Conservation (phyloP, 2,329 filamentous ascomycete genomes). For the Penicillium sp. region DNA sequence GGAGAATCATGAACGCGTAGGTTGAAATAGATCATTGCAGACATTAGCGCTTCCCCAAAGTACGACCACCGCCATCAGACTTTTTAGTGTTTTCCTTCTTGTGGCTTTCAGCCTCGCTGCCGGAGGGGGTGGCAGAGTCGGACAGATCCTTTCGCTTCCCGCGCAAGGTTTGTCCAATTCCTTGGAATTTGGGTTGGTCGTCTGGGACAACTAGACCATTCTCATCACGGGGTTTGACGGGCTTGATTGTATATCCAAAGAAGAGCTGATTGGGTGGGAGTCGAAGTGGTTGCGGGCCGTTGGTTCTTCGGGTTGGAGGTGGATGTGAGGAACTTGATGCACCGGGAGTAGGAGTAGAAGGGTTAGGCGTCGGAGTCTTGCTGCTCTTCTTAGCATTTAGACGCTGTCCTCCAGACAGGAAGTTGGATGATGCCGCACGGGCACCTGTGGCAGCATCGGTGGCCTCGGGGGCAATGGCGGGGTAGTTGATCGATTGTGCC, state of each 20-base stretch:
- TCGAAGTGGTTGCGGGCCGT: slow-evolving; percentile 82
- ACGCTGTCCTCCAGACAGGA: slow-evolving; percentile 74
- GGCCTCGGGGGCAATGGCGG: slow-evolving; percentile 77
- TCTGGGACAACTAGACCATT: slow-evolving; percentile 59
- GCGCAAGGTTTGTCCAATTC: slow-evolving; percentile 76
- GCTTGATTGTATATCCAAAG: slow-evolving; percentile 92
- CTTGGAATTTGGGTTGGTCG: slow-evolving; percentile 74
- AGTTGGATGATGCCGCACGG: slow-evolving; percentile 69
- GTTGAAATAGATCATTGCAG: background rate
- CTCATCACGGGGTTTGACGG: slow-evolving; percentile 74
- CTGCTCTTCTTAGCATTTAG: slow-evolving; percentile 78
- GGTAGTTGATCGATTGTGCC: slow-evolving; percentile 98
- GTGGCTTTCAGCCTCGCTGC: slow-evolving; percentile 33
- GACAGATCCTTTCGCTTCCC: slow-evolving; percentile 65
- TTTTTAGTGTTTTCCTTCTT: slow-evolving; percentile 17
- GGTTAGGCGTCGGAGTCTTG: slow-evolving; percentile 70
- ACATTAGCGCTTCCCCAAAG: slow-evolving; percentile 21
- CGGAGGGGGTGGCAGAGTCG: slow-evolving; percentile 37
- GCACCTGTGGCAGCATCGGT: slow-evolving; percentile 62
- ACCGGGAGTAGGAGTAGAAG: slow-evolving; percentile 68
- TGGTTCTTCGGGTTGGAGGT: slow-evolving; percentile 52
- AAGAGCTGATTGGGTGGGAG: slow-evolving; percentile 88
- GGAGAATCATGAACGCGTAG: slow-evolving; percentile 9
- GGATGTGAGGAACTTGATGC: slow-evolving; percentile 49
- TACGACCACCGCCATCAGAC: slow-evolving; percentile 18